Evolutionary conservation across 2,329 filamentous ascomycete species (phyloP), one percentile per base, ranked within the genome.

Genomic region (Colletotrichum lindemuthianum): DNA sequence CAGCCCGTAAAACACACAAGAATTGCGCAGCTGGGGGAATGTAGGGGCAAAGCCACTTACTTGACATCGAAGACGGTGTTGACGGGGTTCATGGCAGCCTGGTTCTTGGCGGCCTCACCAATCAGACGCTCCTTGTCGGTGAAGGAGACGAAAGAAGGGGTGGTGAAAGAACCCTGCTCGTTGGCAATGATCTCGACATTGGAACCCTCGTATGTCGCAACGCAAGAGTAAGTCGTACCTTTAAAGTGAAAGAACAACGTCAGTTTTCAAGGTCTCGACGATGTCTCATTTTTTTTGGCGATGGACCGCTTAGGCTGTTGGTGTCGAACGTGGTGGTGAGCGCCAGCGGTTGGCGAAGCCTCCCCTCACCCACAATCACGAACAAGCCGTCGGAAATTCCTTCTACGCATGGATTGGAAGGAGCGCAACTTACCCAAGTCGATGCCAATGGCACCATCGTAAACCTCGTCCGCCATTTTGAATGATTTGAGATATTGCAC

Each of bases 121-220:
- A 98, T 98, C 84, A 99, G 86, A 83, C 96, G 94, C 88, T 99
- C 96, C 86, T 97, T 93, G 76, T 95, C 90, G 79, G 93, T 97
- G 90, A 99, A 99, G 75, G 93, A 97, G 79, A 99, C 96, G 87
- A 97, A 99, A 63, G 96, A 98, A 72, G 96, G 96, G 70, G 96
- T 98, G 78, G 96, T 98, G 86, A 97, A 97, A 85, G 89, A 94
- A 88, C 95, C 95, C 90, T 98, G 95, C 89, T 98, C 95, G 86
- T 98, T 98, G 91, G 95, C 95, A 82, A 98, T 97, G 88, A 99
- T 99, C 84, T 99, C 96, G 81, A 98, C 95, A 90, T 97, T 97
- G 87, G 88, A 95, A 81, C 96, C 96, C 86, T 98, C 96, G 86
- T 98, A 99, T 84, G 92, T 96, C 84, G 96, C 96, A 85, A 98